Conservation (phyloP, 257 asterid genomes). For the Solanum paucissectum region DNA sequence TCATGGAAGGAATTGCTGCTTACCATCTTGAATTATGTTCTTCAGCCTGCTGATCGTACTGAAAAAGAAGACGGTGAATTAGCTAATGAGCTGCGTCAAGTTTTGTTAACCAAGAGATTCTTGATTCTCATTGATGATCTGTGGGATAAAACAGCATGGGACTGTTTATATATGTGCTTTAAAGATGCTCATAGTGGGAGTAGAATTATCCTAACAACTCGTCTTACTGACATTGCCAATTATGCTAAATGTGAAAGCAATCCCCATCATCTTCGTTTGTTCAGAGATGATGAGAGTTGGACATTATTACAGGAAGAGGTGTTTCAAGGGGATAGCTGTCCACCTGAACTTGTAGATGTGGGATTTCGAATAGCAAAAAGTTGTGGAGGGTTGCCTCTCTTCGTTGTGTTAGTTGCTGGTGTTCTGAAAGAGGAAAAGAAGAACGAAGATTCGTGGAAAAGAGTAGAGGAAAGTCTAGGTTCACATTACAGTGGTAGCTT, state of each 20-base stretch:
- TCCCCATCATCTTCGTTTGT: not conserved
- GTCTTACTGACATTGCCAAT: not conserved
- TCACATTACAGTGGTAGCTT: not conserved
- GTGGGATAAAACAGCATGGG: not conserved
- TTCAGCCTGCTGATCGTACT: not conserved
- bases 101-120: not conserved
- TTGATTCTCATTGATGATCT: not conserved
- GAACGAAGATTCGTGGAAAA: not conserved
- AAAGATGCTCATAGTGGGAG: not conserved
- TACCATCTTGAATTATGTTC: not conserved
- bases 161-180: not conserved
- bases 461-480: not conserved
- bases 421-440: not conserved
- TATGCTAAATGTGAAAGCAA: not conserved
- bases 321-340: not conserved
- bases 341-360: not conserved
- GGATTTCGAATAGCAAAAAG: not conserved
- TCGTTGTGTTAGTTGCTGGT: not conserved
- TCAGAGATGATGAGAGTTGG: not conserved
- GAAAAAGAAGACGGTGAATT: not conserved
- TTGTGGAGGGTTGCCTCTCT: not conserved
- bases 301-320: not conserved
- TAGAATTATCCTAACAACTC: not conserved
- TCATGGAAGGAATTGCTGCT: not conserved
- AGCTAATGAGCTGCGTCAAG: not conserved